Evolutionary conservation across 352 stramenopile species (phyloP), one percentile per base, ranked within the genome.

Genomic region (Globisporangium yorkense): DNA sequence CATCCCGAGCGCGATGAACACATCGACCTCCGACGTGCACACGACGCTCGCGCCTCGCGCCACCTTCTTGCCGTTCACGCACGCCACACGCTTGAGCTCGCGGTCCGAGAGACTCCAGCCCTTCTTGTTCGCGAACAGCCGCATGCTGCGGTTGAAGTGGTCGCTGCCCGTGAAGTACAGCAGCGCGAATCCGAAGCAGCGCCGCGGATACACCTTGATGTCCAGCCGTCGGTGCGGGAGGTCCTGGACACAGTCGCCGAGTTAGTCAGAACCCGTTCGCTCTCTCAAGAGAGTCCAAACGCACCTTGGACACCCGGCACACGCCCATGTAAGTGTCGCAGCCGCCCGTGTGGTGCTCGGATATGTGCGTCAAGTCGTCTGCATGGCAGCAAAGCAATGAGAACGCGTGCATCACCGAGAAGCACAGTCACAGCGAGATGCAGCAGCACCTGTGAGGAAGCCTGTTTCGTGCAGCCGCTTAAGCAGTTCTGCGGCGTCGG

Each of bases 91-190:
- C 62, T 83, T 89, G 18, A 94, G 68, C 18, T 60, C 71, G 9
- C 71, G 78, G 46, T 94, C 80, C 7, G 82, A 92, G 2, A 92
- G 67, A 52, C 65, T 89, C 71, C 75, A 91, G 16, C 82, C 86
- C 44, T 91, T 91, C 41, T 87, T 89, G 51, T 80, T 84, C 2
- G 84, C 84, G 67, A 80, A 94, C 0, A 88, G 68, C 15, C 86
- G 67, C 78, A 96, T 92, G 33, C 80, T 94, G 39, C 73, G 72
- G 63, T 97, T 97, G 57, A 97, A 97, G 46, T 96, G 86, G 59
- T 96, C 87, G 59, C 84, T 96, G 27, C 88, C 88, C 0, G 89
- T 97, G 63, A 97, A 97, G 60, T 97, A 96, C 35, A 97, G 61
- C 29, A 95, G 67, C 24, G 87, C 88, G 60, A 92, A 94, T 3